Conservation (phyloP, 495 filamentous ascomycete genomes). For the Talaromyces ruber region DNA sequence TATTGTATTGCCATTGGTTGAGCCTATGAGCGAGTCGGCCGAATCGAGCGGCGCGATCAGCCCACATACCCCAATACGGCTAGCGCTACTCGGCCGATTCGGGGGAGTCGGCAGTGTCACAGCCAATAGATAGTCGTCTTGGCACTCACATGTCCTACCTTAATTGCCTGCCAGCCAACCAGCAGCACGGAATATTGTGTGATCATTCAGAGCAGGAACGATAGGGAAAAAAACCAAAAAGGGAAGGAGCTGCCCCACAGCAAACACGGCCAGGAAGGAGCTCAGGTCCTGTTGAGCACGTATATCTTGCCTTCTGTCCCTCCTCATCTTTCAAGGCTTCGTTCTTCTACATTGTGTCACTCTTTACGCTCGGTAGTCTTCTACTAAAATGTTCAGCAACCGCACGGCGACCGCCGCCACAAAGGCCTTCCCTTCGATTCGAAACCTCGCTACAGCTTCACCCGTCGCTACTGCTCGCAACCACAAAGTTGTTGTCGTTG, state of each 20-base stretch:
- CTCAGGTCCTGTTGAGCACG: background rate
- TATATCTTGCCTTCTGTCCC: background rate
- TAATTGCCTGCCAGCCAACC: background rate
- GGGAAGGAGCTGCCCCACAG: background rate
- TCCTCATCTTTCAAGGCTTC: background rate
- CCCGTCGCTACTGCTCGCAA: constrained; percentile 27
- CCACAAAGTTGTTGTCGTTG: constrained; percentile 58
- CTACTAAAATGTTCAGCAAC: background rate
- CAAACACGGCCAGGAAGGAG: background rate
- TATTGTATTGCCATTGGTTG: background rate
- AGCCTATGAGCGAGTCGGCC: background rate
- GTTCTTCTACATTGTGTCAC: background rate
- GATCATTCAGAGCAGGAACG: background rate
- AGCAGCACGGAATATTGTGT: background rate
- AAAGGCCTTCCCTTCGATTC: constrained; percentile 5
- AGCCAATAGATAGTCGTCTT: background rate
- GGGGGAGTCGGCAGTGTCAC: background rate
- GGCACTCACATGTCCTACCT: background rate
- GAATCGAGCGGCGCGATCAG: background rate
- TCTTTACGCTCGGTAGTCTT: background rate
- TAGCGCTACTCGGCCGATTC: background rate
- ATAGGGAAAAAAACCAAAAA: background rate
- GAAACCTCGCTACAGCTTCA: constrained; percentile 32
- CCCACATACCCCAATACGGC: background rate
- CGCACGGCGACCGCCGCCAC: background rate